phyloP scores from a whole-genome alignment of 768 basidiomycete genomes.

The Kwoniella botswanensis region DNA sequence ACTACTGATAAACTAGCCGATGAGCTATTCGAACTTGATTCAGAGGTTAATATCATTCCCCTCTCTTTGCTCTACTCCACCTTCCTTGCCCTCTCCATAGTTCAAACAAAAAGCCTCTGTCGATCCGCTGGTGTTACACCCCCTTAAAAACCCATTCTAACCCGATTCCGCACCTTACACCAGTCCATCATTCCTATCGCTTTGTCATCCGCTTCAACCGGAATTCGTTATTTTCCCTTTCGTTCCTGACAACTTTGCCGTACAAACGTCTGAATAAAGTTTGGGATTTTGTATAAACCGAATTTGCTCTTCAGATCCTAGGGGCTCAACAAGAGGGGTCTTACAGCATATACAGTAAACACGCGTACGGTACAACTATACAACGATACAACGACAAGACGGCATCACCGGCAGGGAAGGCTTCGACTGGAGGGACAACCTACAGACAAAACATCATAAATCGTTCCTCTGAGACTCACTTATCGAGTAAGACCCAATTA shows the following conservation, averaged over 20 bases:
- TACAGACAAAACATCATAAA: neutral
- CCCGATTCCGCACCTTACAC: neutral
- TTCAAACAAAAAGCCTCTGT: slow-evolving; percentile 12
- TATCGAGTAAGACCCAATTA: slow-evolving; percentile 9
- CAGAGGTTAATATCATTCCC: neutral
- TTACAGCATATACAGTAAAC: neutral
- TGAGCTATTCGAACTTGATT: neutral
- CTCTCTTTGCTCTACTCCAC: neutral
- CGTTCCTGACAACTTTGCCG: slow-evolving; percentile 10
- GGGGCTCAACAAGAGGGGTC: neutral
- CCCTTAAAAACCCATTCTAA: neutral
- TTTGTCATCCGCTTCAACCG: slow-evolving; percentile 4
- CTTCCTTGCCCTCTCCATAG: neutral
- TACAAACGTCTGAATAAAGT: slow-evolving; percentile 3
- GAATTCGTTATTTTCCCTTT: slow-evolving; percentile 2
- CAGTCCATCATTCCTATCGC: neutral
- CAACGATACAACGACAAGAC: no score
- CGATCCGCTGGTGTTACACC: neutral
- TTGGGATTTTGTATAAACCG: slow-evolving; percentile 7
- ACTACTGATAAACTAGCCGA: neutral
- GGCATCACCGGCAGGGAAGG: no score
- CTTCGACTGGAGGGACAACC: no score
- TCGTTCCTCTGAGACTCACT: neutral
- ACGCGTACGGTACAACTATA: neutral
- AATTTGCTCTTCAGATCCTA: neutral